A percentile compares a stretch with the other conserved stretches of the same genome.
phyloP scores from a whole-genome alignment of 176 grass and related monocot species.

The Ampelocalamus luodianensis region DNA sequence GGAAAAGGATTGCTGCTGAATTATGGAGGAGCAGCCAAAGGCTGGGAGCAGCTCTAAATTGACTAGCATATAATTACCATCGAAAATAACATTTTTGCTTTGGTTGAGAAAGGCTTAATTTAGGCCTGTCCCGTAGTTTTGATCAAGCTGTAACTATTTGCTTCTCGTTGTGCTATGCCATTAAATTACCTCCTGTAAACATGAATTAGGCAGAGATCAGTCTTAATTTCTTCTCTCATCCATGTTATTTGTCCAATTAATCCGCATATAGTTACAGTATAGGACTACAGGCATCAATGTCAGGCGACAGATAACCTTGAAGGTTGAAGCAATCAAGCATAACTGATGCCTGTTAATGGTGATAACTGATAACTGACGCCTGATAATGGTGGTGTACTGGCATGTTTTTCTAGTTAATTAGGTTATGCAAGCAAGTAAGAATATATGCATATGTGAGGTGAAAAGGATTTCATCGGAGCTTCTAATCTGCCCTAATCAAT shows the following conservation, averaged over 20 bases:
- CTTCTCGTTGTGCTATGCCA: background rate
- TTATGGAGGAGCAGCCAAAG: no score
- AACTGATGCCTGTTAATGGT: background rate
- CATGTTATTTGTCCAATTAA: background rate
- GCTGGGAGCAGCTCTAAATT: background rate
- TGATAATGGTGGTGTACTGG: no score
- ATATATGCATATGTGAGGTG: background rate
- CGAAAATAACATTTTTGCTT: background rate
- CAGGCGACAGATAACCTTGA: background rate
- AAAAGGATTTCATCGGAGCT: background rate
- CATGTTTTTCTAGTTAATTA: background rate
- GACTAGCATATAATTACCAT: background rate
- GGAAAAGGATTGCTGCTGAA: slow-evolving; percentile 5
- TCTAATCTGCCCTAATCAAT: background rate
- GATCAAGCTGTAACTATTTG: background rate
- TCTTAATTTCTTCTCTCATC: background rate
- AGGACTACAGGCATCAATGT: background rate
- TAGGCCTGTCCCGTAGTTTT: background rate
- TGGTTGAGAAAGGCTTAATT: background rate
- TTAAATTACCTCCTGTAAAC: background rate
- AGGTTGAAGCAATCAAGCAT: background rate
- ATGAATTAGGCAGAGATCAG: background rate
- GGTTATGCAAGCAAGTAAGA: background rate
- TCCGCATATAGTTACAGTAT: background rate
- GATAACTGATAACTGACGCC: background rate